Percentiles rank a stretch among this genome's conserved stretches.
These are phyloP conservation scores for Metschnikowia cerradonensis DNA, from an alignment of 805 yeast species.

Conservation along the genomic window DNA sequence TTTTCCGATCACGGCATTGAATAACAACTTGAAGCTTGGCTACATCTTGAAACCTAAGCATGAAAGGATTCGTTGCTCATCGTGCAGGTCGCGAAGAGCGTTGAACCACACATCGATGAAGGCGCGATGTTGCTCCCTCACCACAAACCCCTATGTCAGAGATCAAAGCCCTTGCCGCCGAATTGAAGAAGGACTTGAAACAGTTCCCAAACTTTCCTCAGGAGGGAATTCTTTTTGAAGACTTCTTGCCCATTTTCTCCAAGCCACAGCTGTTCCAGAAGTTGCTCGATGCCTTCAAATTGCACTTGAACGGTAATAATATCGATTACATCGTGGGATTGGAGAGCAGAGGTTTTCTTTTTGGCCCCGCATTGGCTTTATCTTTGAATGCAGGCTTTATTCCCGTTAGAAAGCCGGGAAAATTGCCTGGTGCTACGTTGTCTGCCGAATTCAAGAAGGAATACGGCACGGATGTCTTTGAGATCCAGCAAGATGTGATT, in stretches of 20 bases:
- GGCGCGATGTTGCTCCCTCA: background rate
- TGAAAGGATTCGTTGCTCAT: background rate
- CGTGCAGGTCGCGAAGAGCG: slow-evolving; percentile 1
- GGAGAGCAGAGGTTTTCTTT: slow-evolving; percentile 94
- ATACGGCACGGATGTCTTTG: slow-evolving; percentile 87
- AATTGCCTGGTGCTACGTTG: slow-evolving; percentile 81
- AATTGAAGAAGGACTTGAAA: slow-evolving; percentile 34
- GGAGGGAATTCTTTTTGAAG: slow-evolving; percentile 92
- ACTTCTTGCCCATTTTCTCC: slow-evolving; percentile 90
- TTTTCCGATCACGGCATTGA: too few species aligned
- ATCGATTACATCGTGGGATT: slow-evolving; percentile 91
- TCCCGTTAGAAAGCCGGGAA: slow-evolving; percentile 94
- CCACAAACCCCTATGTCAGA: slow-evolving; percentile 13
- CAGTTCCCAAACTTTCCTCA: slow-evolving; percentile 94
- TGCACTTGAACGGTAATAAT: slow-evolving; percentile 60
- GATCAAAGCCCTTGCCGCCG: slow-evolving; percentile 32
- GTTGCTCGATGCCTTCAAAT: slow-evolving; percentile 73
- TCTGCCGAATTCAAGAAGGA: slow-evolving; percentile 80
- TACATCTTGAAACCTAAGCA: background rate
- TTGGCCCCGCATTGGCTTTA: slow-evolving; percentile 93
- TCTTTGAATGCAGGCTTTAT: slow-evolving; percentile 86
- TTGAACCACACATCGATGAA: background rate
- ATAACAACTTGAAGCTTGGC: too few species aligned
- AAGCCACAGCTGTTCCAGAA: slow-evolving; percentile 77
- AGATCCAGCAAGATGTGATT: slow-evolving; percentile 79